Percentiles rank a stretch among this genome's conserved stretches.
phyloP scores from a whole-genome alignment of 1,284 basidiomycete genomes.

The Microbotryum intermedium region DNA sequence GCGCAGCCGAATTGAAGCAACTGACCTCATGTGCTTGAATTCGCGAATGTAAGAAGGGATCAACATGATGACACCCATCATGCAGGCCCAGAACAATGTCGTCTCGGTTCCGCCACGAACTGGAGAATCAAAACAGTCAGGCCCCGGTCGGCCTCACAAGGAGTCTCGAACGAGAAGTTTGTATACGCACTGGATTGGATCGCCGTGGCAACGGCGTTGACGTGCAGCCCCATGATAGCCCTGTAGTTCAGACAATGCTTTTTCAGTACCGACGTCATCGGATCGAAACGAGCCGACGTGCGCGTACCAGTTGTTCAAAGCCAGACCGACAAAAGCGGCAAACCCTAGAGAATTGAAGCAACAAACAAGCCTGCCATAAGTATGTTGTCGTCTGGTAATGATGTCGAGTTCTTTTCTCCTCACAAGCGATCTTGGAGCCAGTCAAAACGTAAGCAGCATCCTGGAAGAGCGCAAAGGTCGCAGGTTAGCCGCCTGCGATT shows the following conservation, averaged over 20 bases:
- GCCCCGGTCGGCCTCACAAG: not conserved
- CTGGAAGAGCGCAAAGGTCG: conserved; percentile 31
- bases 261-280: not conserved
- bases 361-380: conserved; percentile 41
- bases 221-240: conserved; percentile 40
- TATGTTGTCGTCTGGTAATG: conserved; percentile 4
- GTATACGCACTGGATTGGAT: not conserved
- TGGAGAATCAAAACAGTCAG: conserved; percentile 40
- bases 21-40: conserved; percentile 28
- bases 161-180: no score
- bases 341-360: conserved; percentile 40
- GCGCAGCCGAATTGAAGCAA: no score
- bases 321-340: conserved; percentile 46
- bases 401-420: conserved; percentile 35
- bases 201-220: conserved; percentile 39
- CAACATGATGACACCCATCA: conserved; percentile 27
- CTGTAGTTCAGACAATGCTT: conserved; percentile 12
- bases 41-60: conserved; percentile 31
- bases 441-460: conserved; percentile 52
- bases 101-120: conserved; percentile 51
- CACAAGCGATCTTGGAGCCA: not conserved
- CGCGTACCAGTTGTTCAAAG: conserved; percentile 44
- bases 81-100: conserved; percentile 49
- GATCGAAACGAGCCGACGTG: conserved; percentile 35
- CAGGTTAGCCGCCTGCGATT: not conserved